These are phyloP conservation scores for Parathielavia hyrcaniae DNA, from an alignment of 495 filamentous ascomycete species.

Conservation along the genomic window DNA sequence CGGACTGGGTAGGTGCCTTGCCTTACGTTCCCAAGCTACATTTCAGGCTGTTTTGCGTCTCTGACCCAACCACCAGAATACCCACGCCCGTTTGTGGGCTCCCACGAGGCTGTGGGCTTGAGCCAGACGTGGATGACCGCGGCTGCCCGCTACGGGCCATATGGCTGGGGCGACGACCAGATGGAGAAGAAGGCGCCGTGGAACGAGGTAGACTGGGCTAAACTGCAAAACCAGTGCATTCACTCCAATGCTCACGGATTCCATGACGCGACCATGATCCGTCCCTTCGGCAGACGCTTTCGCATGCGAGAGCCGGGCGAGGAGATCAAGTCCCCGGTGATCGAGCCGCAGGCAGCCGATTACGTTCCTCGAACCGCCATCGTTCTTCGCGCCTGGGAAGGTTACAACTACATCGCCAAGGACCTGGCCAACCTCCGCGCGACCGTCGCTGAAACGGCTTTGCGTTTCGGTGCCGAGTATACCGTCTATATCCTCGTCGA, in stretches of 20 bases:
- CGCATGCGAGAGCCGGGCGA: slow-evolving; percentile 1
- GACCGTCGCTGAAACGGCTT: background rate
- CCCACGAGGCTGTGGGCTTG: background rate
- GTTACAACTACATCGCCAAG: slow-evolving; percentile 6
- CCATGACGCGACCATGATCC: background rate
- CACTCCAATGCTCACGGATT: background rate
- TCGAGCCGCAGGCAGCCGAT: slow-evolving; percentile 1
- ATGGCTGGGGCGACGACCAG: slow-evolving; percentile 5
- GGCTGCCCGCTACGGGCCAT: slow-evolving; percentile 6
- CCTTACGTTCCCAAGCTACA: background rate
- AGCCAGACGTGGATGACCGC: slow-evolving; percentile 9
- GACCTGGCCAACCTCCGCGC: slow-evolving; percentile 5
- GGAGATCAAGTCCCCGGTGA: background rate
- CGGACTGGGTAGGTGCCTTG: background rate
- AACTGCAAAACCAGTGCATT: slow-evolving; percentile 3
- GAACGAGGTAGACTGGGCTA: background rate
- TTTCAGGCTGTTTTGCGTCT: background rate
- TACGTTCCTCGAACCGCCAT: slow-evolving; percentile 8
- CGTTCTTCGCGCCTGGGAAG: slow-evolving; percentile 2
- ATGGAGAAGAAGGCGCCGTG: background rate
- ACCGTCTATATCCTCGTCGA: slow-evolving; percentile 9
- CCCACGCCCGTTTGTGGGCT: slow-evolving; percentile 3
- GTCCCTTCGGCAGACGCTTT: background rate
- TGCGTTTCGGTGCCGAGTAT: slow-evolving; percentile 4
- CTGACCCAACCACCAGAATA: background rate